Conservation (phyloP, 2,329 filamentous ascomycete species). For the Pezicula rhizophila region DNA sequence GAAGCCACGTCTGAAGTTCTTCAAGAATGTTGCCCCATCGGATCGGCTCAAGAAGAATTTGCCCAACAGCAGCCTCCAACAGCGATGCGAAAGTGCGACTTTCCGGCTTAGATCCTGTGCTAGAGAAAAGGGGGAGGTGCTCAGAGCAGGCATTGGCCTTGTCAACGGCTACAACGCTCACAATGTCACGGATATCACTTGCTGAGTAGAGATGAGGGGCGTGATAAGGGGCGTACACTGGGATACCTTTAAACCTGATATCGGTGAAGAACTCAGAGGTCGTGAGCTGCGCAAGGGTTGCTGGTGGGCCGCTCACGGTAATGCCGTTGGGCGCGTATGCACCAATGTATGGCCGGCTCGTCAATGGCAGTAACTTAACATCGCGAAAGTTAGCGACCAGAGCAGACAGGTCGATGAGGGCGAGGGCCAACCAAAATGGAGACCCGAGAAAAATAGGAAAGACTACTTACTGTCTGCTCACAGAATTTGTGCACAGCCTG, state of each 20-base stretch:
- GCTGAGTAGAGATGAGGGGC: slow-evolving; percentile 18
- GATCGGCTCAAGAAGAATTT: slow-evolving; percentile 17
- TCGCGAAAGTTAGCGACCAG: neutral
- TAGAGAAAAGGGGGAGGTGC: slow-evolving; percentile 9
- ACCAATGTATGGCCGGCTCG: slow-evolving; percentile 1
- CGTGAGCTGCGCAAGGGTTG: slow-evolving; percentile 1
- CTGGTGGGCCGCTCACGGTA: slow-evolving; percentile 4
- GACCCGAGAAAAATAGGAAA: no score
- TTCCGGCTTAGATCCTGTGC: slow-evolving; percentile 1
- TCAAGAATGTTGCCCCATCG: slow-evolving; percentile 2
- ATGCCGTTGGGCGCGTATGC: slow-evolving; percentile 1
- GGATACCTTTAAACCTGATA: neutral
- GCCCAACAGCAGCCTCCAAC: slow-evolving; percentile 10
- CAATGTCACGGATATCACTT: slow-evolving; percentile 10
- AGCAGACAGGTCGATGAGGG: neutral
- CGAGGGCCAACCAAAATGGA: neutral
- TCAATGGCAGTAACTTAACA: neutral
- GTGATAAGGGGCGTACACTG: slow-evolving; percentile 17
- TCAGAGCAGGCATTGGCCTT: neutral
- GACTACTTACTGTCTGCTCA: neutral
- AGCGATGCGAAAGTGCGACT: slow-evolving; percentile 6
- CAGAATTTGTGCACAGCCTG: neutral
- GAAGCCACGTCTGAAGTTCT: neutral
- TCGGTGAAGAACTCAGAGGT: slow-evolving; percentile 1
- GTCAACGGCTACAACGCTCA: neutral